Evolutionary conservation across 345 rosid species (phyloP), one percentile per base, ranked within the genome.

Genomic region (Citrus hindsii): DNA sequence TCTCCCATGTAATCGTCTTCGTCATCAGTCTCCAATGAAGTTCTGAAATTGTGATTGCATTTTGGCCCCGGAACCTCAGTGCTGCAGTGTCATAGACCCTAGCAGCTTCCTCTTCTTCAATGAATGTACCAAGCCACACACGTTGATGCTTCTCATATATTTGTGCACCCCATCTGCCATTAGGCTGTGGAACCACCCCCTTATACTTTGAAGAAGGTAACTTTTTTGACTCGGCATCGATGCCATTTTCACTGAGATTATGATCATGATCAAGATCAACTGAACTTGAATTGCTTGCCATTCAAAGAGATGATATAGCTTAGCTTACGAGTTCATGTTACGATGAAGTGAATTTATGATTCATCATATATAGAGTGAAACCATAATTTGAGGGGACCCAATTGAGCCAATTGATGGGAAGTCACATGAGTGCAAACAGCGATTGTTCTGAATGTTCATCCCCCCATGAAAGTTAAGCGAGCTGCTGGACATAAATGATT

Each of bases 121-220:
- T 84, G 81, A 89, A 89, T 55, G 92, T 89, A 27, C 92, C 92
- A 24, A 89, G 75, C 92, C 92, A 89, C 58, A 89, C 84, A 12
- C 92, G 84, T 69, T 83, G 90, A 81, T 89, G 92, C 83, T 87
- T 89, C 82, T 87, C 89, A 61, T 89, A 89, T 71, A 89, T 89
- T 32, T 89, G 90, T 28, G 90, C 90, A 2, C 92, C 92, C 92
- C 92, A 89, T 28, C 87, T 79, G 30, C 89, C 90, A 66, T 89
- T 89, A 22, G 88, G 89, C 82, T 87, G 92, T 0, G 89, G 89
- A 37, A 89, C 90, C 19, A 89, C 89, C 2, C 92, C 92, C 71
- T 89, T 89, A 77, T 82, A 85, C 74, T 76, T 83, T 9, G 87
- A 84, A 24, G 87, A 82, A 27, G 87, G 81, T 12, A 79, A 65